A percentile compares a stretch with the other conserved stretches of the same genome.
Conservation (phyloP, 2,329 filamentous ascomycete genomes). For the Colletotrichum acutatum region DNA sequence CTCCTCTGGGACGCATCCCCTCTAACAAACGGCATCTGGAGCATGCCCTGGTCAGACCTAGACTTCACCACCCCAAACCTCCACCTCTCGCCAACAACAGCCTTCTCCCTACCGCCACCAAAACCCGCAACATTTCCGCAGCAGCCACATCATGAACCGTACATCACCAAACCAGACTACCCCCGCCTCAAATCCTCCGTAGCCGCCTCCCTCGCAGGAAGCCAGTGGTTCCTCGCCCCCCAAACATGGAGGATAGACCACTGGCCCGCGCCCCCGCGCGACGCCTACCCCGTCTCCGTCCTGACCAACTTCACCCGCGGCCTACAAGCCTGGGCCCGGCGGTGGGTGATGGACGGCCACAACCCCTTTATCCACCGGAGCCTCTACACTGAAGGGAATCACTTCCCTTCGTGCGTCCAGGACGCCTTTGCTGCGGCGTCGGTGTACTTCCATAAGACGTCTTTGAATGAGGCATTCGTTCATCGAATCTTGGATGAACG, state of each 20-base stretch:
- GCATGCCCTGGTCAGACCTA: conserved; percentile 5
- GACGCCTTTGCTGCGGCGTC: conserved; percentile 40
- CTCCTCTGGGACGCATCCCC: not conserved
- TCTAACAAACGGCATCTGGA: not conserved
- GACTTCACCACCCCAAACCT: not conserved
- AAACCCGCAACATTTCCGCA: not conserved
- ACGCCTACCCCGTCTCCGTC: conserved; percentile 22
- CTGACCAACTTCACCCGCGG: conserved; percentile 41
- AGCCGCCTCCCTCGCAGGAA: not conserved
- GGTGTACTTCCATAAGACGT: conserved; percentile 39
- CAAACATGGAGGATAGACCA: conserved; percentile 36
- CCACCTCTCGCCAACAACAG: not conserved
- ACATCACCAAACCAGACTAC: not conserved
- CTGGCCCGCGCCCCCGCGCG: conserved; percentile 5
- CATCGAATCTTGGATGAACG: conserved; percentile 40
- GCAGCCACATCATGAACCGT: not conserved
- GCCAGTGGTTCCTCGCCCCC: conserved; percentile 38
- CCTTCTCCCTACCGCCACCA: not conserved
- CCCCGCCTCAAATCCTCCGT: not conserved
- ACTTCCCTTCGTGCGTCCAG: conserved; percentile 39
- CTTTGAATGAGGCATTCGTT: conserved; percentile 37
- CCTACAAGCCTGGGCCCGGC: conserved; percentile 38
- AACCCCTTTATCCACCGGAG: conserved; percentile 42
- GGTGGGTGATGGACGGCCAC: conserved; percentile 40
- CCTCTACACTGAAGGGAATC: conserved; percentile 36